Evolutionary conservation across 768 basidiomycete genomes (phyloP), one percentile per base, ranked within the genome.

Genomic region (Kwoniella sp.): DNA sequence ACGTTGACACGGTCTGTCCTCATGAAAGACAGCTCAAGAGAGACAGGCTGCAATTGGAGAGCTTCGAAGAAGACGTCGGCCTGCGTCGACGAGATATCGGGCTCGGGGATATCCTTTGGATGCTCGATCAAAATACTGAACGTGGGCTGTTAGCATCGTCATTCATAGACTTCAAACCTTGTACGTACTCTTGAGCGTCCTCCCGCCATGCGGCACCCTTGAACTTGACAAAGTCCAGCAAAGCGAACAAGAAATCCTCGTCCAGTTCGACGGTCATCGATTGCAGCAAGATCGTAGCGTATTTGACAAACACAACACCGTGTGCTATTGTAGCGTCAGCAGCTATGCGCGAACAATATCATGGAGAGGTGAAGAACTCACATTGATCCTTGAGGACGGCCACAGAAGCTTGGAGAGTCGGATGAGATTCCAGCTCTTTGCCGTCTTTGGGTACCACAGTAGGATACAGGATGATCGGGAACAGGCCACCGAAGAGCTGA

Each of bases 251-350:
- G 67, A 99, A 88, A 81, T 98, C 96, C 81, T 99, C 96, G 76
- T 99, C 96, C n/a, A 91, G 86, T 75, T 97, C 93, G 17, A 99
- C 87, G 0, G 93, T 96, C 80, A 98, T 83, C 1, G 94, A 91
- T 77, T 99, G 96, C 17, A 99, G 83, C 15, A 99, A 82, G 57
- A 98, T 86, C 1, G 94, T 94, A 59, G 92, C 95, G 75, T 98
- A 98, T 82, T 98, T 98, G 83, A 99, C 85, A 79, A 96, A 98
- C n/a, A 92, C 81, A 9, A 99, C 96, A 20, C 96, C 96, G 70
- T 98, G 96, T n/a, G 89, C 96, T 99, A 55, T 0, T 17, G 12
- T 1, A n/a, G 2, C 15, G 48, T 73, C 68, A 73, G 70, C 58
- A 26, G 7, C 22, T 26, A 34, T 20, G 25, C 22, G 9, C n/a